Evolutionary conservation across 176 grass and related monocot species (phyloP), one percentile per base, ranked within the genome.

Genomic region (barley (Hordeum vulgare)): DNA sequence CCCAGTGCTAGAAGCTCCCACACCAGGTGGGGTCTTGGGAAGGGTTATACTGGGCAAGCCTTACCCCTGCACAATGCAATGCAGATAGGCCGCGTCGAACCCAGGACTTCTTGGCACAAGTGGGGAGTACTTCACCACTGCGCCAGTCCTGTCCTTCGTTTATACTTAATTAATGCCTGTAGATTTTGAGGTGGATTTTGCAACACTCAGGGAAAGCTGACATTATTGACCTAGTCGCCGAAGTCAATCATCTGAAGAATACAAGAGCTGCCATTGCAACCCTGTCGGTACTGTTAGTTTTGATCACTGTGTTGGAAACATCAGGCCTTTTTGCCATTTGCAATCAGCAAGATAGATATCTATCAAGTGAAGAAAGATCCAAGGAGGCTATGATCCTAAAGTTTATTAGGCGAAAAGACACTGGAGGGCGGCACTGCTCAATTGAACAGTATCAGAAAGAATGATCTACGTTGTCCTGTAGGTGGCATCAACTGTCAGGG

Each of bases 81-180:
- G 44, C 44, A 47, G 44, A 47, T 12, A 47, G 47, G 47, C 47
- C 15, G 47, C 47, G 6, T 18, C 15, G 47, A 51, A 51, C 47
- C 47, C 47, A 51, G 47, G 2, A 51, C 47, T 15, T 51, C 47
- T 51, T 51, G 47, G 47, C 47, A 18, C 47, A 51, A 51, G 47
- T 51, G 47, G 47, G 47, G 14, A 51, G 47, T 51, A 51, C 47
- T 51, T 51, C 47, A 51, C 47, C 47, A 51, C 47, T 51, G 47
- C 47, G 47, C 47, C 47, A 51, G 47, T 14, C 47, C 47, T 51
- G 15, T 18, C 15, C 47, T 51, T 51, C 47, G 66, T 83, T 27
- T 79, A 73, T 78, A 31, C 21, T 73, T 80, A 79, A 39, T 82
- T 47, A 83, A 72, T 44, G 18, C 17, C 28, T 83, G 29, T 64